Evolutionary conservation across 75 land plant genomes (phyloP).

Genomic region (Selaginella moellendorffii): DNA sequence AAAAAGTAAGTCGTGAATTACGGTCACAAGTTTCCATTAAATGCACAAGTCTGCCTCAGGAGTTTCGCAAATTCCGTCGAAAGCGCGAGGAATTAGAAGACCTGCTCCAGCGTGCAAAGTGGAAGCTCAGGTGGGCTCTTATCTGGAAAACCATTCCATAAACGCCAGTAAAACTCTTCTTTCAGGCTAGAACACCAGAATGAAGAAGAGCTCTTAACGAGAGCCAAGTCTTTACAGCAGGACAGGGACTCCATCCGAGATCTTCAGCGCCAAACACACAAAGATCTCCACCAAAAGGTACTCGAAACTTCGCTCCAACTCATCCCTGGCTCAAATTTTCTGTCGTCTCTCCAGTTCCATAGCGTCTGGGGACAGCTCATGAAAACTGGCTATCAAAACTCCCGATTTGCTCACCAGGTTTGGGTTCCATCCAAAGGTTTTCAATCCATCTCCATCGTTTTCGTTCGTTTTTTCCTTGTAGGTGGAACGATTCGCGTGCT

Average conservation of each 20-base stretch:
- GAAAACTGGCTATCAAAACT: slow-evolving; percentile 97
- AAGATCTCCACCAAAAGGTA: slow-evolving; percentile 75
- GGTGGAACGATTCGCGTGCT: slow-evolving; percentile 97
- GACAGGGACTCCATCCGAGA: slow-evolving; percentile 48
- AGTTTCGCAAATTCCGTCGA: slow-evolving; percentile 38
- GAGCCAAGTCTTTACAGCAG: slow-evolving; percentile 21
- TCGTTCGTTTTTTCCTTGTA: slow-evolving; percentile 11
- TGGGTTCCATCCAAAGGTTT: not conserved
- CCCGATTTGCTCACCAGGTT: slow-evolving; percentile 98
- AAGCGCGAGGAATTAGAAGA: slow-evolving; percentile 70
- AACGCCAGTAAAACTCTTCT: not conserved
- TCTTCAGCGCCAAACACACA: slow-evolving; percentile 53
- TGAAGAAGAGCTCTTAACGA: not conserved
- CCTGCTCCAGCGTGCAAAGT: slow-evolving; percentile 57
- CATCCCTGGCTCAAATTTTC: too few relatives aligned
- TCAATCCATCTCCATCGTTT: not conserved
- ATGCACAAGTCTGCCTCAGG: slow-evolving; percentile 23
- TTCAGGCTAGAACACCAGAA: not conserved
- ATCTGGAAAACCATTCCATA: too few relatives aligned
- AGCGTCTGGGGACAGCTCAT: slow-evolving; percentile 90
- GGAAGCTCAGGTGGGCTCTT: slow-evolving; percentile 64
- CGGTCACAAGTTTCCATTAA: not conserved
- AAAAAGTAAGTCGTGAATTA: slow-evolving; percentile 39
- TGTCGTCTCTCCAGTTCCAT: slow-evolving; percentile 61
- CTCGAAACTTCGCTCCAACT: too few relatives aligned